Base-by-base conservation (phyloP, 2,329 filamentous ascomycete species). In the Fusarium sp. region DNA sequence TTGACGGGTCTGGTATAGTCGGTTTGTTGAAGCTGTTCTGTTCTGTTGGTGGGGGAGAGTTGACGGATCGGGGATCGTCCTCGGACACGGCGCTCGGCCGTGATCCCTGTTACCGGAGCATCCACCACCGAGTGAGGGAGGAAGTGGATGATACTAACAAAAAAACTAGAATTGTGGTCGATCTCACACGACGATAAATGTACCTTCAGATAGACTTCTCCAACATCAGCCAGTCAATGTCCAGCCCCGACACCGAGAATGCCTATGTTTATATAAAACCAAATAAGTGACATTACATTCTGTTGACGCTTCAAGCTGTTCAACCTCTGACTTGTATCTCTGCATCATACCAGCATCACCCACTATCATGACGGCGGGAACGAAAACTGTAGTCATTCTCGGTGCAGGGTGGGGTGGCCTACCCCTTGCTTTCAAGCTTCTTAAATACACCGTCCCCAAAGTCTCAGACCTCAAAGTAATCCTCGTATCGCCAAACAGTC, bases 321-420 rank as follows among this genome's bases (percentile, higher is more conserved):
- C 5, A 4, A 23, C 6, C 14, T 21, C 33, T 7, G 8, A 29
- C 0, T 25, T 9, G 17, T 18, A 6, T 17, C 7, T 14, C 3
- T 18, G 4, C 11, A 13, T 23, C 17, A 36, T 1, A 11, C 23
- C 3, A 27, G 4, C 36, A 35, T 41, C 25, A 13, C 13, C 15
- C 17, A 7, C 10, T 51, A 69, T 68, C 31, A 85, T 84, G 83
- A 85, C 84, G 83, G 55, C 78, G 17, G 80, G 84, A 64, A 85
- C 83, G n/a, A 81, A 84, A 64, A 85, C 83, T 7, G 79, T 87
- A 36, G 80, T 87, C 23, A 79, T 87, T 42, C 78, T 87, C 13
- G 85, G 85, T 23, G 85, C 83, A 48, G 81, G 84, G 52, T 84
- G 81, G 67, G 84, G 78, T 31, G 85, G 85, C 45, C 76, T 87